Evolutionary conservation across 352 stramenopile genomes (phyloP).

Genomic region (Pythium utonaiense): DNA sequence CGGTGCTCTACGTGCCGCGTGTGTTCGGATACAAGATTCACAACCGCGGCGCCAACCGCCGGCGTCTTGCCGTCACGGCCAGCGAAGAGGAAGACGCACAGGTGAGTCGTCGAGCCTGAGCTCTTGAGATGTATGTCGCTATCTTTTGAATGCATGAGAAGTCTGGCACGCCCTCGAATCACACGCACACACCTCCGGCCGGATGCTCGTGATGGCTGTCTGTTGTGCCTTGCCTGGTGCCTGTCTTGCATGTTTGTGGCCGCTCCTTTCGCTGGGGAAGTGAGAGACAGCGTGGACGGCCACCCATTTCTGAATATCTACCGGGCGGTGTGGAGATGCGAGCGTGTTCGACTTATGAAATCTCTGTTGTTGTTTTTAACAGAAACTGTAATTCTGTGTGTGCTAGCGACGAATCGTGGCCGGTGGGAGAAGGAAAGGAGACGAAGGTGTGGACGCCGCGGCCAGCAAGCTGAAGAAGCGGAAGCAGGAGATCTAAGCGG

Average conservation of each 20-base stretch:
- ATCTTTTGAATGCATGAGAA: constrained; percentile 8
- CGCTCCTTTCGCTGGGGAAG: no score
- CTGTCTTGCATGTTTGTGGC: constrained; percentile 35
- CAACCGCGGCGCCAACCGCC: constrained; percentile 81
- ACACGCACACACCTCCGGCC: constrained; percentile 28
- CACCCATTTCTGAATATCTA: constrained; percentile 16
- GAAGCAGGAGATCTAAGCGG: constrained; percentile 50
- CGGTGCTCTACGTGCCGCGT: constrained; percentile 84
- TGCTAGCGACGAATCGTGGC: constrained; percentile 80
- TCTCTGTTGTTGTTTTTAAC: constrained; percentile 87
- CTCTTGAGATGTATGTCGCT: constrained; percentile 2
- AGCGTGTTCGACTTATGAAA: constrained; percentile 82
- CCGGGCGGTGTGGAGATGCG: constrained; percentile 25
- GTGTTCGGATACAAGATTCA: constrained; percentile 93
- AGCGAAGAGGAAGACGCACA: constrained; percentile 82
- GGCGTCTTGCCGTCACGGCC: constrained; percentile 74
- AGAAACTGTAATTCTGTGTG: constrained; percentile 91
- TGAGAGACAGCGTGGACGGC: no score
- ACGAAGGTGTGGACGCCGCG: constrained; percentile 41
- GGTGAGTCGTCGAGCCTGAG: constrained; percentile 36
- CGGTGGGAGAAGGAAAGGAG: constrained; percentile 66
- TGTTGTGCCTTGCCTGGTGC: constrained; percentile 29
- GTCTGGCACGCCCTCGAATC: constrained; percentile 24
- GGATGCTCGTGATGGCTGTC: constrained; percentile 26
- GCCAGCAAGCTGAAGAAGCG: constrained; percentile 69